Evolutionary conservation across 83 land plant genomes (phyloP).

Genomic region (Larix sibirica): DNA sequence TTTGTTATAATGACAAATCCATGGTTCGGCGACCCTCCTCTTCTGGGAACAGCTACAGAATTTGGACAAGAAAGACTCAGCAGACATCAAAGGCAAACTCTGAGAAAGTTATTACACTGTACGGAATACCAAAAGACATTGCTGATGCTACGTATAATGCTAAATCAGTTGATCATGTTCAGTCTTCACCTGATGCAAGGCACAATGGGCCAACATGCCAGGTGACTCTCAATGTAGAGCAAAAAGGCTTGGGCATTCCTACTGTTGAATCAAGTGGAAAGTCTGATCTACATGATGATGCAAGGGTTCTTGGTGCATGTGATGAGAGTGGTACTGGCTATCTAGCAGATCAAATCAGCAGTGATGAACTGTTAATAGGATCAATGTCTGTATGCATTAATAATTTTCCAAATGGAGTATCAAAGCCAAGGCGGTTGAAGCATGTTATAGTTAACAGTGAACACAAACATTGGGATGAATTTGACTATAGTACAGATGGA

Average conservation of each 20-base stretch:
- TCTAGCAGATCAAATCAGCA: slow-evolving; percentile 6
- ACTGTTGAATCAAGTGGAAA: not conserved
- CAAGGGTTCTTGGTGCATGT: not conserved
- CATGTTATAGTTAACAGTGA: not conserved
- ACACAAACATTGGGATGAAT: not conserved
- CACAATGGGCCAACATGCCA: not conserved
- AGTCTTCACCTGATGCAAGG: not conserved
- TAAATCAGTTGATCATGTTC: not conserved
- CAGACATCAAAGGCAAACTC: slow-evolving; percentile 20
- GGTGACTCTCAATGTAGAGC: not conserved
- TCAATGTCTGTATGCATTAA: slow-evolving; percentile 49
- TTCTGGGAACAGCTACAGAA: slow-evolving; percentile 15
- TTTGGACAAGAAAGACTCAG: slow-evolving; percentile 46
- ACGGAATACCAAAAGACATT: slow-evolving; percentile 7
- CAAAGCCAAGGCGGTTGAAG: not conserved
- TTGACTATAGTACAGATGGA: slow-evolving; percentile 11
- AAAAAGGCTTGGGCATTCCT: not conserved
- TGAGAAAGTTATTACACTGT: slow-evolving; percentile 5
- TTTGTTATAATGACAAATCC: slow-evolving; percentile 7
- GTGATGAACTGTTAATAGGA: slow-evolving; percentile 49
- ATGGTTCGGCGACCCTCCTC: slow-evolving; percentile 15
- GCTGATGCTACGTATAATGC: not conserved
- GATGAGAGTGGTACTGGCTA: not conserved
- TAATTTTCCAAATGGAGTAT: slow-evolving; percentile 11
- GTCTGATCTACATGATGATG: not conserved